These are phyloP conservation scores for Singerocomus inundabilis DNA, from an alignment of 1,284 basidiomycete species.

Conservation along the genomic window DNA sequence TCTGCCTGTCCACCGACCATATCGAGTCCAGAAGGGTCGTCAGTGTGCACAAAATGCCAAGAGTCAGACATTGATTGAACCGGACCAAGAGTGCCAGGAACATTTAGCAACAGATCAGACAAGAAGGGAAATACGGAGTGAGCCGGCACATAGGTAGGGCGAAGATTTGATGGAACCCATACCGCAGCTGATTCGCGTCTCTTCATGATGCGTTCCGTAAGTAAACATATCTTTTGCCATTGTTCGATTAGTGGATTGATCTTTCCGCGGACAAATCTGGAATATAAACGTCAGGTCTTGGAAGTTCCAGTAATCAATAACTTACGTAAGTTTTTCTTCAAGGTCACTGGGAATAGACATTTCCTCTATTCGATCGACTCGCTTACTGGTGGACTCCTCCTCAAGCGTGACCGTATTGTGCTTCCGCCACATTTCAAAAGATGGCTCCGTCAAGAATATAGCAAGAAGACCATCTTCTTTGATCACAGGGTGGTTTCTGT, in stretches of 20 bases:
- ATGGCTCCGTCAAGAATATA: conserved; percentile 78
- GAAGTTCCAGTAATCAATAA: conserved; percentile 1
- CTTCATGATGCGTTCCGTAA: conserved; percentile 82
- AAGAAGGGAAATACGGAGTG: conserved; percentile 55
- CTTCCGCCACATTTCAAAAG: conserved; percentile 86
- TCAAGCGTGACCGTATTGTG: conserved; percentile 70
- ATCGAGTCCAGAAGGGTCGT: conserved; percentile 21
- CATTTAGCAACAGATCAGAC: conserved; percentile 33
- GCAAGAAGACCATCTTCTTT: conserved; percentile 82
- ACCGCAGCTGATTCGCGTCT: conserved; percentile 86
- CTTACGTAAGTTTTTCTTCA: conserved; percentile 82
- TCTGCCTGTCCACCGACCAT: conserved; percentile 62
- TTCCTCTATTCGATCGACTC: conserved; percentile 81
- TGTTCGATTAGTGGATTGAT: conserved; percentile 79
- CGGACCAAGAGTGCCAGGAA: conserved; percentile 15
- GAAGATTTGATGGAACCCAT: conserved; percentile 64
- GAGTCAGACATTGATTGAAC: conserved; percentile 27
- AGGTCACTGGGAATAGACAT: conserved; percentile 91
- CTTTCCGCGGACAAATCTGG: conserved; percentile 67
- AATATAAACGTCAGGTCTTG: conserved; percentile 5
- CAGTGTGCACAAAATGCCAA: conserved; percentile 27
- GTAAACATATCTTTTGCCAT: conserved; percentile 85
- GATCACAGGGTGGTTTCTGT: conserved; percentile 86
- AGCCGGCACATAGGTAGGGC: conserved; percentile 61
- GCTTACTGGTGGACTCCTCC: conserved; percentile 82